A percentile compares a stretch with the other conserved stretches of the same genome.
phyloP scores from a whole-genome alignment of 2,329 filamentous ascomycete species.

The Pestalotiopsis sp. region DNA sequence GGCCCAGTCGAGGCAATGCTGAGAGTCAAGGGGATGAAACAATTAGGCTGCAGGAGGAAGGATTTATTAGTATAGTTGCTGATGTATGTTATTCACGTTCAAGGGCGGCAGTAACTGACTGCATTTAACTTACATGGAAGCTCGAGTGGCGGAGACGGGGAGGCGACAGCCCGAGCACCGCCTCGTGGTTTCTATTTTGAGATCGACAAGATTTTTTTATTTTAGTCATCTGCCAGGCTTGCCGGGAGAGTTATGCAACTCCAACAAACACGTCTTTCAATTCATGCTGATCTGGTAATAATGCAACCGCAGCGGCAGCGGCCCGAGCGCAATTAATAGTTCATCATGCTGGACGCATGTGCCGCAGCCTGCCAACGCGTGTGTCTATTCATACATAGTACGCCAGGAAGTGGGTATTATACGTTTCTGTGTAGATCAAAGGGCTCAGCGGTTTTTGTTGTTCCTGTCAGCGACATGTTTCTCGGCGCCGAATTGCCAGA shows the following conservation, averaged over 20 bases:
- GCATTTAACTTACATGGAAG: background rate
- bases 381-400: background rate
- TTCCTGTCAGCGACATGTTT: too few species aligned
- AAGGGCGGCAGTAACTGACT: background rate
- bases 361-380: background rate
- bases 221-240: background rate
- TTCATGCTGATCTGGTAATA: background rate
- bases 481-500: too few species aligned
- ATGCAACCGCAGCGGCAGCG: background rate
- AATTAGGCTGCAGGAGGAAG: background rate
- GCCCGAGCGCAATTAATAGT: background rate
- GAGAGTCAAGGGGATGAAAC: background rate
- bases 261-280: background rate
- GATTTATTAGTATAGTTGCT: background rate
- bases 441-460: too few species aligned
- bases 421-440: too few species aligned
- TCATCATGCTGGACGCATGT: background rate
- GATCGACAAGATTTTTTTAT: background rate
- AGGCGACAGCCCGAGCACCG: background rate
- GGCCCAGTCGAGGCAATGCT: background rate
- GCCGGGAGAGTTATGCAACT: background rate
- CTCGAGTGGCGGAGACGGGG: background rate
- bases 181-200: slow-evolving; percentile 9
- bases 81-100: background rate
- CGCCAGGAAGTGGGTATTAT: too few species aligned